phyloP scores from a whole-genome alignment of 352 stramenopile species.

The Phytophthora hybrid region DNA sequence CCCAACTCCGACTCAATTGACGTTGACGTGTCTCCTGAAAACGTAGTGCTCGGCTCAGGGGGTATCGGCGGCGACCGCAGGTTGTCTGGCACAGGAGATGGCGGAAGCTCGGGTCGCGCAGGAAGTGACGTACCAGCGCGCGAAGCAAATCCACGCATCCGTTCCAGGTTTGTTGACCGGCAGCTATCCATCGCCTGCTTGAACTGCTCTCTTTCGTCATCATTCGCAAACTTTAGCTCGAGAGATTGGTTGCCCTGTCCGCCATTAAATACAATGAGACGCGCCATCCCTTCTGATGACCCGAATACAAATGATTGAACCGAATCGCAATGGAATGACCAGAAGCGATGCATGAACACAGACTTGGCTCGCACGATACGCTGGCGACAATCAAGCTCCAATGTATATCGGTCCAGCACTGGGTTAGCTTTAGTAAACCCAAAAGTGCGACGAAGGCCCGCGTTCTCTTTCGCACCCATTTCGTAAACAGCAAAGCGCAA shows the following conservation, averaged over 20 bases:
- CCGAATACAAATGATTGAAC: conserved; percentile 60
- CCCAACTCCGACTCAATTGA: conserved; percentile 38
- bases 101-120: conserved; percentile 28
- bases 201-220: conserved; percentile 74
- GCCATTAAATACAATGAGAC: conserved; percentile 64
- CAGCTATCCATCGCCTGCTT: conserved; percentile 68
- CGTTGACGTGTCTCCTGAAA: conserved; percentile 27
- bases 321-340: conserved; percentile 79
- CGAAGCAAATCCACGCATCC: conserved; percentile 47
- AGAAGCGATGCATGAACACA: conserved; percentile 86
- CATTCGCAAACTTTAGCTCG: conserved; percentile 80
- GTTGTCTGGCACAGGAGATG: conserved; percentile 39
- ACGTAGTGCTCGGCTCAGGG: conserved; percentile 34
- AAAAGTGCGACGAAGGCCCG: conserved; percentile 65
- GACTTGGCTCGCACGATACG: conserved; percentile 80
- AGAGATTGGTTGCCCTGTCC: conserved; percentile 62
- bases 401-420: conserved; percentile 77
- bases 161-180: conserved; percentile 48
- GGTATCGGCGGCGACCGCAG: conserved; percentile 17
- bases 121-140: conserved; percentile 28
- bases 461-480: conserved; percentile 65
- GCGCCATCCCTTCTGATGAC: conserved; percentile 49
- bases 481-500: conserved; percentile 81
- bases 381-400: conserved; percentile 80
- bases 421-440: conserved; percentile 77